Percentiles rank a stretch among this genome's conserved stretches.
These are phyloP conservation scores for Papiliotrema flavescens DNA, from an alignment of 1,284 basidiomycete species.

Conservation along the genomic window DNA sequence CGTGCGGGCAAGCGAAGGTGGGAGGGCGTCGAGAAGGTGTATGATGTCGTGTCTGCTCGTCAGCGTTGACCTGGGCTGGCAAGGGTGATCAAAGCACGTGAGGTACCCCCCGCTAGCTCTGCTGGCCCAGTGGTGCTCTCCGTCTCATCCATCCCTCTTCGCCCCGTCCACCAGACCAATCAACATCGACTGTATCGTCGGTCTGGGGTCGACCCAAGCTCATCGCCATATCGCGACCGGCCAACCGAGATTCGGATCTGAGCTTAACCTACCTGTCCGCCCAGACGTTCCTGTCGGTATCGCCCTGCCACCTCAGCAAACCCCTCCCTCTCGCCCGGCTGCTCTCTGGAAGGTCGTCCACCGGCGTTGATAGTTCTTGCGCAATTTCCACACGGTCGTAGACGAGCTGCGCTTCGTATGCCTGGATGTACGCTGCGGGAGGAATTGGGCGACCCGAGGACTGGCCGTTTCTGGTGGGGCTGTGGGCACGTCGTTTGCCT, in stretches of 20 bases:
- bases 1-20: not conserved
- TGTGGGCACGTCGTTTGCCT: not conserved
- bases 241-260: too few relatives aligned
- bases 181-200: too few relatives aligned
- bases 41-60: conserved; percentile 70
- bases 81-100: not conserved
- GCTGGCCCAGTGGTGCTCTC: not conserved
- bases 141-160: too few relatives aligned
- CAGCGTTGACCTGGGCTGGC: not conserved
- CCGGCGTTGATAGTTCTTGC: not conserved
- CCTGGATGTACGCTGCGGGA: conserved; percentile 26
- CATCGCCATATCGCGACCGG: too few relatives aligned
- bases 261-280: conserved; percentile 36
- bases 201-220: too few relatives aligned
- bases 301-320: conserved; percentile 29
- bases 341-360: not conserved
- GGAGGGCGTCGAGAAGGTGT: conserved; percentile 59
- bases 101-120: not conserved
- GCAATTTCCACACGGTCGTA: conserved; percentile 16
- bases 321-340: conserved; percentile 6
- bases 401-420: conserved; percentile 40
- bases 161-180: too few relatives aligned
- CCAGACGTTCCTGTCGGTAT: conserved; percentile 19
- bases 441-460: not conserved
- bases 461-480: not conserved